Evolutionary conservation across 768 basidiomycete species (phyloP).

Genomic region (Leccinum variicolor): DNA sequence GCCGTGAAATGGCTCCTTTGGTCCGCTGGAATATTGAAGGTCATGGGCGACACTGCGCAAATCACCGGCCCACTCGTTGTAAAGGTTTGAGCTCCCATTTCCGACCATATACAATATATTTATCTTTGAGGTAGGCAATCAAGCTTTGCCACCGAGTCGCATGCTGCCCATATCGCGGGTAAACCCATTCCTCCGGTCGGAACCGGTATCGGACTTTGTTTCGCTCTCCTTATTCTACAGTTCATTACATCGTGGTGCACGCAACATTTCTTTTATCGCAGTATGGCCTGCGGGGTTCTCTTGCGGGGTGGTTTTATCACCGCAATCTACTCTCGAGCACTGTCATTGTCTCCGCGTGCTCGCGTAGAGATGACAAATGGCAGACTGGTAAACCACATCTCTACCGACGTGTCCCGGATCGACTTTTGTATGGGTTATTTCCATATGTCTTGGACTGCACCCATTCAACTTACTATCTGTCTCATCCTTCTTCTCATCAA

Average conservation of each 20-base stretch:
- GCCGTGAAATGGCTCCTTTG: conserved; percentile 80
- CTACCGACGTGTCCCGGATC: conserved; percentile 86
- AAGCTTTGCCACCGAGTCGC: conserved; percentile 67
- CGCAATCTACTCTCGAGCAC: conserved; percentile 75
- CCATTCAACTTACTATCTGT: conserved; percentile 73
- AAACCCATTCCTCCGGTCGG: conserved; percentile 41
- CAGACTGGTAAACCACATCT: conserved; percentile 32
- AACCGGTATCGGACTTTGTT: conserved; percentile 67
- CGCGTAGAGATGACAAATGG: conserved; percentile 82
- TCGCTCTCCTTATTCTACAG: conserved; percentile 68
- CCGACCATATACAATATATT: not conserved
- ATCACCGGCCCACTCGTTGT: conserved; percentile 75
- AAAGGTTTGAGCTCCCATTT: conserved; percentile 48
- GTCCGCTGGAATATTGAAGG: conserved; percentile 57
- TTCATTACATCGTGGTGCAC: conserved; percentile 61
- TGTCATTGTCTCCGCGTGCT: conserved; percentile 74
- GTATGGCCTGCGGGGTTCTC: conserved; percentile 63
- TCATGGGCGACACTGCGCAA: conserved; percentile 68
- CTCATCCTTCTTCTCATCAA: conserved; percentile 70
- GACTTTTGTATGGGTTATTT: conserved; percentile 84
- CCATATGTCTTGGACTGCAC: conserved; percentile 43
- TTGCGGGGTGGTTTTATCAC: conserved; percentile 83
- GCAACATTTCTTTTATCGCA: conserved; percentile 31
- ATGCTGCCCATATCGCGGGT: conserved; percentile 41
- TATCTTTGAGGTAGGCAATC: conserved; percentile 44